These are phyloP conservation scores for Blastocystis sp. DNA, from an alignment of 352 stramenopile species.

Conservation along the genomic window DNA sequence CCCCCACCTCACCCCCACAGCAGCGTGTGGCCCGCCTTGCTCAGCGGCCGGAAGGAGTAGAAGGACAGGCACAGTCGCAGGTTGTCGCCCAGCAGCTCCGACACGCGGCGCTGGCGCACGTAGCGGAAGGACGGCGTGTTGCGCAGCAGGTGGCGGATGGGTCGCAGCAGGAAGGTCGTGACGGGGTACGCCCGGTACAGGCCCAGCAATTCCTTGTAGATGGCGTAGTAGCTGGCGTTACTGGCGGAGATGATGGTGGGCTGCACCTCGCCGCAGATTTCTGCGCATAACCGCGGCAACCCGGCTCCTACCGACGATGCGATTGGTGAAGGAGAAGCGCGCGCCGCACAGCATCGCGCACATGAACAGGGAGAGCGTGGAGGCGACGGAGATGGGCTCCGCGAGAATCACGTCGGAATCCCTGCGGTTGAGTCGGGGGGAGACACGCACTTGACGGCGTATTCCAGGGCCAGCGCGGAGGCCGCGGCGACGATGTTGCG, in stretches of 20 bases:
- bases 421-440: not conserved
- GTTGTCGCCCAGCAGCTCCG: constrained; percentile 55
- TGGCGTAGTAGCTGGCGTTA: constrained; percentile 50
- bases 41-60: constrained; percentile 54
- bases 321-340: constrained; percentile 56
- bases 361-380: constrained; percentile 31
- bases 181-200: not conserved
- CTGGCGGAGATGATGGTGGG: constrained; percentile 42
- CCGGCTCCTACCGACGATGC: not conserved
- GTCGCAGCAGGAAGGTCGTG: constrained; percentile 9
- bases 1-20: not conserved
- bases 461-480: constrained; percentile 40
- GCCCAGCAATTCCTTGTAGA: constrained; percentile 44
- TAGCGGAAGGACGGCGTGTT: constrained; percentile 49
- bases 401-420: constrained; percentile 42
- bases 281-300: not conserved
- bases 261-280: constrained; percentile 35
- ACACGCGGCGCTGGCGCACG: constrained; percentile 22
- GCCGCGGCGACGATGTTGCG: constrained; percentile 52
- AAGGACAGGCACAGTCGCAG: constrained; percentile 47
- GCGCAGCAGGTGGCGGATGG: constrained; percentile 15
- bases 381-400: constrained; percentile 46
- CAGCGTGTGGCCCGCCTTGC: constrained; percentile 36
- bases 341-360: constrained; percentile 25
- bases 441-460: not conserved